Evolutionary conservation across 768 basidiomycete species (phyloP), one percentile per base, ranked within the genome.

Genomic region (Panellus pusillus): DNA sequence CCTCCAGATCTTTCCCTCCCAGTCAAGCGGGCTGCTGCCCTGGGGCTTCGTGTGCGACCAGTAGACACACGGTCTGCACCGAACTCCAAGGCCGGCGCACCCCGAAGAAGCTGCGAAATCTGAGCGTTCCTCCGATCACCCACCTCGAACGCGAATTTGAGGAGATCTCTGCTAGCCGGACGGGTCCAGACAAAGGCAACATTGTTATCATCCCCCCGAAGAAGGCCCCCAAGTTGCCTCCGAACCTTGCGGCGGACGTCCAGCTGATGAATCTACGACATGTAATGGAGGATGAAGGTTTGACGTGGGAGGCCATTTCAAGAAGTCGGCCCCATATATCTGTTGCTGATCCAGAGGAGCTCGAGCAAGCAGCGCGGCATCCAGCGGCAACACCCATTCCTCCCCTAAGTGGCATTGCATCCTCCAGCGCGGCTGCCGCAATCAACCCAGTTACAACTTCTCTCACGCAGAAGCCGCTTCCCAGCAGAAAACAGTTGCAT

Each of bases 191-290:
- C 54, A 38, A 52, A 8, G 70, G 69, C n/a, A 63, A 71, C 44
- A 35, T 69, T 24, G 60, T 48, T 35, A 54, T 70, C 4, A 46
- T 67, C 4, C 61, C 57, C 40, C 52, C 45, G n/a, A 27, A 18
- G 19, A 44, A 32, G 31, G 58, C 62, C 1, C 63, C 46, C 19
- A 36, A 61, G 27, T 28, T 64, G 8, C 20, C 48, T 13, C 51
- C 58, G 27, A 27, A 53, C 2, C 47, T 68, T 12, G 64, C 65
- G 1, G 56, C 63, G n/a, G 65, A 66, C 55, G 65, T 65, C 4
- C 68, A 70, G 47, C 59, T 63, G 17, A 59, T 61, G 35, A 71
- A 71, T 56, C 40, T 70, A 28, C 64, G 67, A 4, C 59, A 54
- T 29, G 60, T 67, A 4, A 56, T 64, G 36, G 57, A 67, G 14